Evolutionary conservation across 805 yeast genomes (phyloP).

Genomic region (Metschnikowia borealis): DNA sequence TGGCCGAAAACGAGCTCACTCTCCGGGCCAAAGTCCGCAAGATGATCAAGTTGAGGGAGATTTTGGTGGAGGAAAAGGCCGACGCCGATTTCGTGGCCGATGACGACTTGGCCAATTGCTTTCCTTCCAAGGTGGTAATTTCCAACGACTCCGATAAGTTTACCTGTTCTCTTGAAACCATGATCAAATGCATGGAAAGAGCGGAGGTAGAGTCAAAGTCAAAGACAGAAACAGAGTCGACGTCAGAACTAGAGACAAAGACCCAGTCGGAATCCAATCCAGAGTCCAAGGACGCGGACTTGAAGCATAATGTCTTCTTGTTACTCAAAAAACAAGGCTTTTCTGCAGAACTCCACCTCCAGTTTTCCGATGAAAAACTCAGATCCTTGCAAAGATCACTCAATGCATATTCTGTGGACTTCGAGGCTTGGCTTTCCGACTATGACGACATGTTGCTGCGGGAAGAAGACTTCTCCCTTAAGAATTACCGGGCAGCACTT

Average conservation of each 20-base stretch:
- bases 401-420: constrained; percentile 41
- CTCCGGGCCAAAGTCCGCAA: constrained; percentile 37
- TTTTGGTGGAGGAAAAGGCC: constrained; percentile 29
- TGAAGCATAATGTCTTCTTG: neutral
- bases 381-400: constrained; percentile 33
- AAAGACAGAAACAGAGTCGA: no score
- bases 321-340: neutral
- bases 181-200: constrained; percentile 14
- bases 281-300: no score
- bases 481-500: constrained; percentile 40
- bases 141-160: constrained; percentile 25
- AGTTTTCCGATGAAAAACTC: constrained; percentile 52
- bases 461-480: constrained; percentile 45
- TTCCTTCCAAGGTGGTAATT: constrained; percentile 52
- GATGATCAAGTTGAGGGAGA: constrained; percentile 25
- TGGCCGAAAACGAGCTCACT: constrained; percentile 42
- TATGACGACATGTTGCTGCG: constrained; percentile 39
- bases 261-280: no score
- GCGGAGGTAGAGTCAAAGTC: no score
- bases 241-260: no score
- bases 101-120: constrained; percentile 45
- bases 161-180: constrained; percentile 11
- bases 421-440: constrained; percentile 48
- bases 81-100: constrained; percentile 49
- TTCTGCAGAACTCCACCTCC: constrained; percentile 42